Conservation (phyloP, 768 basidiomycete species). For the Crucibulum laeve region DNA sequence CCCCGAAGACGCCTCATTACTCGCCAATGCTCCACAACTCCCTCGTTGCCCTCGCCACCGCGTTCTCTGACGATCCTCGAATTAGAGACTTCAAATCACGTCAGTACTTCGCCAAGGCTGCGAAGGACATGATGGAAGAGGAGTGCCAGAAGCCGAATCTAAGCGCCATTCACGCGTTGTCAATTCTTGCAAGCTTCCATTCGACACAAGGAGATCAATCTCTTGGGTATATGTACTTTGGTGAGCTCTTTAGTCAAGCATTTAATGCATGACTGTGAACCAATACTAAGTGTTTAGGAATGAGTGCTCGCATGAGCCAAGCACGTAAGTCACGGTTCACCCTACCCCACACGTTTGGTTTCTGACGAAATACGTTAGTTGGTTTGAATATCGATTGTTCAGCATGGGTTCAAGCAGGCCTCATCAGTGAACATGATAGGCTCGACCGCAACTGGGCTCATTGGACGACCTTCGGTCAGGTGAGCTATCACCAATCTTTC, state of each 20-base stretch:
- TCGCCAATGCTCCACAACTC: slow-evolving; percentile 74
- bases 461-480: slow-evolving; percentile 57
- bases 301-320: slow-evolving; percentile 56
- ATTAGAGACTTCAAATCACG: slow-evolving; percentile 38
- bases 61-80: slow-evolving; percentile 39
- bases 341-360: not conserved
- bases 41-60: slow-evolving; percentile 41
- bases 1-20: slow-evolving; percentile 53
- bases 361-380: slow-evolving; percentile 27
- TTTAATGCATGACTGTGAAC: slow-evolving; percentile 6
- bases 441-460: slow-evolving; percentile 57
- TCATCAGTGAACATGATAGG: slow-evolving; percentile 48
- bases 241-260: slow-evolving; percentile 19
- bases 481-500: slow-evolving; percentile 9
- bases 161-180: slow-evolving; percentile 38
- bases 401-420: slow-evolving; percentile 48
- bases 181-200: slow-evolving; percentile 39
- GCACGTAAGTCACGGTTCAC: slow-evolving; percentile 39
- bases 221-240: slow-evolving; percentile 43
- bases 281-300: slow-evolving; percentile 30
- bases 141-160: slow-evolving; percentile 44
- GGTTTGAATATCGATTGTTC: slow-evolving; percentile 55
- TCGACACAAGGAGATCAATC: slow-evolving; percentile 44
- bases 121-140: slow-evolving; percentile 41
- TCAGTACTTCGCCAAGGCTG: slow-evolving; percentile 34